Conservation (phyloP, 2,329 filamentous ascomycete genomes). For the Diaporthe sp. region DNA sequence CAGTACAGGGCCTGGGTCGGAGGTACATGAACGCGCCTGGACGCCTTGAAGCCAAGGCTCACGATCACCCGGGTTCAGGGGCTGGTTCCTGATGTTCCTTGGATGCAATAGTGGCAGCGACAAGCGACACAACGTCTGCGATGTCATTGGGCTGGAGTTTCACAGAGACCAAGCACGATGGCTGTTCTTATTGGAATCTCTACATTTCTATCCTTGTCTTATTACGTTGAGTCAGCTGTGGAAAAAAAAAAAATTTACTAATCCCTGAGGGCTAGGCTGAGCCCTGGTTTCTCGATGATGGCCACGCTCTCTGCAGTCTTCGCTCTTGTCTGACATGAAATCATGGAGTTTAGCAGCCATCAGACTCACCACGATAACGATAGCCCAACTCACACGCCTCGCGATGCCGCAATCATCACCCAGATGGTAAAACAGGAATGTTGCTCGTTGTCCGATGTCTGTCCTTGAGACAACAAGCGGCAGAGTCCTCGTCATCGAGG, state of each 20-base stretch:
- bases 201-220: not conserved
- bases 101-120: not conserved
- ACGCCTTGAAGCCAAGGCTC: not conserved
- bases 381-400: too few relatives aligned
- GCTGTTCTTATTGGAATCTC: not conserved
- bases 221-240: not conserved
- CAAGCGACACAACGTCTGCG: not conserved
- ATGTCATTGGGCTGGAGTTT: too few relatives aligned
- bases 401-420: too few relatives aligned
- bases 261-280: too few relatives aligned
- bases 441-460: too few relatives aligned
- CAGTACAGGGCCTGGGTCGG: not conserved
- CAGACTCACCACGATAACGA: too few relatives aligned
- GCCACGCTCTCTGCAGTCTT: too few relatives aligned
- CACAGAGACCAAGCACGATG: not conserved
- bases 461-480: too few relatives aligned
- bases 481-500: too few relatives aligned
- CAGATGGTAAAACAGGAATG: rapidly evolving
- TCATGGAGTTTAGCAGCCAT: too few relatives aligned
- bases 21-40: not conserved
- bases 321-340: too few relatives aligned
- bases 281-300: too few relatives aligned
- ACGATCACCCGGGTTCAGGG: not conserved
- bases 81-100: not conserved
- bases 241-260: not conserved